Evolutionary conservation across 805 yeast genomes (phyloP), one percentile per base, ranked within the genome.

Genomic region (Kodamaea neixiangensis): DNA sequence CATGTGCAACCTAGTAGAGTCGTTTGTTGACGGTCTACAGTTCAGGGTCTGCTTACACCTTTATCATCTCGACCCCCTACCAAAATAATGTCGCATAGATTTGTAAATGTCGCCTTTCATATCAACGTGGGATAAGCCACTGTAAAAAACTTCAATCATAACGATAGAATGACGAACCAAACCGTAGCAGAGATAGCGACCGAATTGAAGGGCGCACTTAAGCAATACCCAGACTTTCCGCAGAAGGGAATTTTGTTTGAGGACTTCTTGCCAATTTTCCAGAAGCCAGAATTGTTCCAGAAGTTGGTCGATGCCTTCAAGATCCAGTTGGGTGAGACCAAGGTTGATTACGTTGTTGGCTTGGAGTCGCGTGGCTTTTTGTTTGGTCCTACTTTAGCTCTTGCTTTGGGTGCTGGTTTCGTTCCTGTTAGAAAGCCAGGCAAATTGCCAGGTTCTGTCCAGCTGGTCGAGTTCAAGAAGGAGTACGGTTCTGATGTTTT

Each of bases 351-450:
- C 65, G 79, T 94, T 54, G 90, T 94, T 46, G 99, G 98, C 44
- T 80, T 94, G 58, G 99, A 94, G 71, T 88, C 97, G 46, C 86
- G 99, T 71, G 99, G 99, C 3, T 94, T 94, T 69, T 77, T 94
- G 52, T 93, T 94, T 63, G 99, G 98, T 11, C 99, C 99, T 42
- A 76, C 98, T 33, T 78, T 94, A 59, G 99, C 99, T 7, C 78
- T 94, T 57, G 93, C 89, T 50, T 71, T 94, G 52, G 85, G 86
- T 55, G 92, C 93, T 34, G 96, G 97, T 7, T 94, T 94, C 62
- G 87, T 93, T 47, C 98, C 99, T 19, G 86, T 94, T 42, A 89
- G 99, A 79, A 94, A 94, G 75, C 84, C 84, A 50, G 98, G 98
- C 52, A 94, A 94, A 73, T 79, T 94, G 59, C 98, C 99, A 46